Conservation (phyloP, 768 basidiomycete genomes). For the Clavaria fumosa region DNA sequence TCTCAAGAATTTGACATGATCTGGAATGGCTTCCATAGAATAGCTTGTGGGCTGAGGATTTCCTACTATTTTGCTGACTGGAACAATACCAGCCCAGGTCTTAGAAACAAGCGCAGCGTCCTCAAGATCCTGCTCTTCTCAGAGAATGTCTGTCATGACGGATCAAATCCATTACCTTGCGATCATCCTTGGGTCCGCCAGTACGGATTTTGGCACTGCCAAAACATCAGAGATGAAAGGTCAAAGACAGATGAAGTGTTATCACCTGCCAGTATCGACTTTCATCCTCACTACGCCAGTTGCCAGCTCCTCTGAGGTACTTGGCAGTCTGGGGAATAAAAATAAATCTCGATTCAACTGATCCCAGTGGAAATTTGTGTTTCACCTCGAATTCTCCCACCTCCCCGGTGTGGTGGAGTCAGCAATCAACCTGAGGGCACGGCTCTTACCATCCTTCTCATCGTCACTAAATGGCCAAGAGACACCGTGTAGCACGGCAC, state of each 20-base stretch:
- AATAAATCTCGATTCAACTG: background rate
- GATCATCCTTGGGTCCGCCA: background rate
- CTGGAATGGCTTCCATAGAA: background rate
- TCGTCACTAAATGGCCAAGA: conserved; percentile 2
- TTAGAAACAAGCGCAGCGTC: background rate
- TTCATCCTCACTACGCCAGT: conserved; percentile 2
- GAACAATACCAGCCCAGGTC: conserved; percentile 2
- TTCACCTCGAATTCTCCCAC: conserved; percentile 3
- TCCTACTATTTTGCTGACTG: background rate
- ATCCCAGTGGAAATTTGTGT: background rate
- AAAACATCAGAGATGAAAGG: background rate
- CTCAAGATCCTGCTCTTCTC: conserved; percentile 2
- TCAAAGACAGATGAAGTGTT: background rate
- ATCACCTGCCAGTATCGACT: conserved; percentile 2
- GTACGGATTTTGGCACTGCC: conserved; percentile 2
- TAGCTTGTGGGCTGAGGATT: background rate
- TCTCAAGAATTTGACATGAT: conserved; percentile 3
- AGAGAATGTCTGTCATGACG: background rate
- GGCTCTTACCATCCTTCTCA: background rate
- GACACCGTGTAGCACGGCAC: conserved; percentile 1
- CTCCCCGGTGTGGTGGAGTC: background rate
- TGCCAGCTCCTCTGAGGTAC: background rate
- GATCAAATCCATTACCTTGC: background rate
- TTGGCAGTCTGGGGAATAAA: background rate
- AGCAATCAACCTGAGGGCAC: background rate